Percentiles rank a stretch among this genome's conserved stretches.
Conservation (phyloP, 768 basidiomycete genomes). For the Rubroboletus satanas region DNA sequence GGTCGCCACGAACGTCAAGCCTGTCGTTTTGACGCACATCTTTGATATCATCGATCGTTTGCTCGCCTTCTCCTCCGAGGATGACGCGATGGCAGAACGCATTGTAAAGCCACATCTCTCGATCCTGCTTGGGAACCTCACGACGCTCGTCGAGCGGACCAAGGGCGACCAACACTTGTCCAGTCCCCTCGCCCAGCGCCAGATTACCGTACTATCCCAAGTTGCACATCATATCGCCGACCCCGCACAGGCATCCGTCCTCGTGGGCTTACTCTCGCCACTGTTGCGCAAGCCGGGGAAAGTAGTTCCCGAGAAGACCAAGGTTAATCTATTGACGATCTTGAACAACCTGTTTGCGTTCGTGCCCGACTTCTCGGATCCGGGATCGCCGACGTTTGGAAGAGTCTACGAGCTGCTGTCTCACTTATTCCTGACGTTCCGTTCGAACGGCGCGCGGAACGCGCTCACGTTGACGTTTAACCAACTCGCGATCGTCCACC, state of each 20-base stretch:
- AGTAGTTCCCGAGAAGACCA: constrained; percentile 75
- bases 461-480: constrained; percentile 66
- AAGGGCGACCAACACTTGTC: constrained; percentile 49
- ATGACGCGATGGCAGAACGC: constrained; percentile 44
- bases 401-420: constrained; percentile 67
- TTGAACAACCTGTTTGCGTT: constrained; percentile 61
- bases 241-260: constrained; percentile 63
- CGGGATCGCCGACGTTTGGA: constrained; percentile 39
- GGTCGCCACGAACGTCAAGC: constrained; percentile 80
- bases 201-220: constrained; percentile 75
- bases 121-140: constrained; percentile 66
- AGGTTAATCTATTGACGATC: constrained; percentile 76
- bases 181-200: constrained; percentile 71
- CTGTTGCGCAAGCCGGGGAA: constrained; percentile 74
- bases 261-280: constrained; percentile 72
- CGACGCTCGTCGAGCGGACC: constrained; percentile 60
- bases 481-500: constrained; percentile 37
- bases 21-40: constrained; percentile 71
- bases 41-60: constrained; percentile 84
- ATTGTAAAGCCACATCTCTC: constrained; percentile 71
- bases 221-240: constrained; percentile 74
- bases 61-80: constrained; percentile 49
- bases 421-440: constrained; percentile 71
- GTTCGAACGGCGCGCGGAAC: constrained; percentile 65
- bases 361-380: constrained; percentile 56